phyloP scores from a whole-genome alignment of 441 rosid genomes.

The Syzygium malaccense region DNA sequence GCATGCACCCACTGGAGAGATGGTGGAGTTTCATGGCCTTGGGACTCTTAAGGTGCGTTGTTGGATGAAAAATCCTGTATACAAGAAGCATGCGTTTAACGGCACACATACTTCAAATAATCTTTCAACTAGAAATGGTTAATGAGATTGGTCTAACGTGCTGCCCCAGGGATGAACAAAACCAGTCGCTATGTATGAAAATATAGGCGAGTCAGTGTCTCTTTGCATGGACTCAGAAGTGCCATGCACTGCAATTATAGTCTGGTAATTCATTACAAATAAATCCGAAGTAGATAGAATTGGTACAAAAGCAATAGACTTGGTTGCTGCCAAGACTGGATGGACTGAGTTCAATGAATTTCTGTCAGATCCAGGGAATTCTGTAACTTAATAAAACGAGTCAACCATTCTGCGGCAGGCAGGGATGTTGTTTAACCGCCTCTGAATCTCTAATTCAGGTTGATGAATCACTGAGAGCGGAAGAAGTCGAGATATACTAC shows the following conservation, averaged over 20 bases:
- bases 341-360: neutral
- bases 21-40: constrained; percentile 5
- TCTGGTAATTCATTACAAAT: neutral
- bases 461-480: constrained; percentile 51
- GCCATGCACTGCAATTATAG: neutral
- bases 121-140: neutral
- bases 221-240: neutral
- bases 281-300: neutral
- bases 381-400: neutral
- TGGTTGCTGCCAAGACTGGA: neutral
- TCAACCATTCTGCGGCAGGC: neutral
- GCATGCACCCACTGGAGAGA: constrained; percentile 9
- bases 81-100: neutral
- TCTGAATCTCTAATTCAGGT: constrained; percentile 20
- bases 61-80: neutral
- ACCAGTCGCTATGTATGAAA: neutral
- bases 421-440: neutral
- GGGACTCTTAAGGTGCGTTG: constrained; percentile 11
- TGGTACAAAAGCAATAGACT: neutral
- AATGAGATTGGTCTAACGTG: neutral
- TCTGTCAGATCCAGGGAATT: neutral
- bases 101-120: neutral
- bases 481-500: constrained; percentile 55
- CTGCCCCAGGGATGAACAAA: neutral
- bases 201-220: neutral